These are phyloP conservation scores for Stagonosporopsis tanaceti DNA, from an alignment of 2,329 filamentous ascomycete genomes.

Conservation along the genomic window DNA sequence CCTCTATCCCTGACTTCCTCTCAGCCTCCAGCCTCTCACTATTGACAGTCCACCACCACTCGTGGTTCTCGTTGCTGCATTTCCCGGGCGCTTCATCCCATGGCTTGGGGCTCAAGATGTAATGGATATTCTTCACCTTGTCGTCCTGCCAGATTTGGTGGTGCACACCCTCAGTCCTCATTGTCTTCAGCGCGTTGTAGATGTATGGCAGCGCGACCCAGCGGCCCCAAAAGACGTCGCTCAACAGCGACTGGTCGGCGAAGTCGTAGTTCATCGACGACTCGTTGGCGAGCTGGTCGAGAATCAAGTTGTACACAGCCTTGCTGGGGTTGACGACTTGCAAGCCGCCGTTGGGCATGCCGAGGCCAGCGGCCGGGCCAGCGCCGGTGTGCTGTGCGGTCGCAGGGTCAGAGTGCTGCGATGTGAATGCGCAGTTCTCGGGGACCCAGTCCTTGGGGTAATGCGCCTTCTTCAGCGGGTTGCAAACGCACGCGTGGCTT, in stretches of 20 bases:
- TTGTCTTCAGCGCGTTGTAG: slow-evolving; percentile 69
- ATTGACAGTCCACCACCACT: slow-evolving; percentile 67
- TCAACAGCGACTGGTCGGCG: slow-evolving; percentile 65
- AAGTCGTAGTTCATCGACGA: slow-evolving; percentile 64
- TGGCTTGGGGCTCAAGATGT: slow-evolving; percentile 68
- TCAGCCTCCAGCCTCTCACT: slow-evolving; percentile 59
- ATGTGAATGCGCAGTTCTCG: slow-evolving; percentile 68
- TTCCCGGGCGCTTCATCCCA: slow-evolving; percentile 64
- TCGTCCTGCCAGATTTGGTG: slow-evolving; percentile 67
- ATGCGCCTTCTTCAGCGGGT: slow-evolving; percentile 78
- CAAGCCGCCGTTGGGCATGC: slow-evolving; percentile 67
- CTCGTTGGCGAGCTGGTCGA: slow-evolving; percentile 55
- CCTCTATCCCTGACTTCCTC: slow-evolving; percentile 56
- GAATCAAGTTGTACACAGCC: slow-evolving; percentile 61
- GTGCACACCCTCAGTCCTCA: slow-evolving; percentile 64
- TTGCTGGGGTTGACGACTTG: slow-evolving; percentile 68
- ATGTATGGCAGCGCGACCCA: slow-evolving; percentile 68
- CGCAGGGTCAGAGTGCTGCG: slow-evolving; percentile 61
- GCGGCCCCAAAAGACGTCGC: slow-evolving; percentile 64
- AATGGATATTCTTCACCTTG: slow-evolving; percentile 69
- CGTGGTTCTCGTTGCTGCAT: slow-evolving; percentile 58
- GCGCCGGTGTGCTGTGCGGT: slow-evolving; percentile 62
- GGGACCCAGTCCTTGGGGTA: slow-evolving; percentile 78
- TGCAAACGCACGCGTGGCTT: slow-evolving; percentile 85
- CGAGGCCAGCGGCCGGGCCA: slow-evolving; percentile 59